Base-by-base conservation (phyloP, 2,329 filamentous ascomycete species). In the Aspergillus carbonarius region DNA sequence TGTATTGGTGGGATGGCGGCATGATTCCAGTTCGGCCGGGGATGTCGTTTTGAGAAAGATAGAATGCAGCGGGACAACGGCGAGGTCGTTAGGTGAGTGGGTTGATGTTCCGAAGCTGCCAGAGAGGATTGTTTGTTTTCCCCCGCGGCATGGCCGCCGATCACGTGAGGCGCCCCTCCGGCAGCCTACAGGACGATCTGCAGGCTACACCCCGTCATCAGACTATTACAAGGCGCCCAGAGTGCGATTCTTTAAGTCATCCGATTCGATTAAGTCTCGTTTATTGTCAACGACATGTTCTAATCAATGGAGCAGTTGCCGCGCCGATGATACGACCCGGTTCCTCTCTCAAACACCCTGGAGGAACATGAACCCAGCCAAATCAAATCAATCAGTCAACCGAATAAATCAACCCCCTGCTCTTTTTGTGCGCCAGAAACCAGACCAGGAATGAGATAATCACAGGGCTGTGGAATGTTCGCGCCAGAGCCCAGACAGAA, bases 341-440 rank as follows among this genome's bases (percentile, higher is more conserved):
- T 63, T 58, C 57, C 61, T 62, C 64, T 66, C 63, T 67, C 70
- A 67, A 70, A 68, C 65, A 68, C 62, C 62, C 60, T 62, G 63
- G 60, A 66, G 68, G 56, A 68, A 66, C 67, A 62, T 62, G 54
- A 69, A 66, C 63, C 65, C 63, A 68, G 63, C 63, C 69, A 68
- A 69, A 64, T 68, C 68, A 70, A 66, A 62, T 69, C 66, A 65
- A 68, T 58, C 60, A 63, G 68, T 61, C 63, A 66, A 68, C 66
- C 63, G 64, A 68, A 71, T 67, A 69, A 67, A 70, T 71, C 64
- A 62, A 59, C 65, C 60, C 55, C 56, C 60, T 67, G 62, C 68
- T 70, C 65, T 70, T 73, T 72, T 74, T 68, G 68, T 71, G 66
- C 70, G 71, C 71, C 71, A 67, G 63, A 65, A 66, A 67, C 63